These are phyloP conservation scores for Puccinia hordei DNA, from an alignment of 1,284 basidiomycete genomes.

Conservation along the genomic window DNA sequence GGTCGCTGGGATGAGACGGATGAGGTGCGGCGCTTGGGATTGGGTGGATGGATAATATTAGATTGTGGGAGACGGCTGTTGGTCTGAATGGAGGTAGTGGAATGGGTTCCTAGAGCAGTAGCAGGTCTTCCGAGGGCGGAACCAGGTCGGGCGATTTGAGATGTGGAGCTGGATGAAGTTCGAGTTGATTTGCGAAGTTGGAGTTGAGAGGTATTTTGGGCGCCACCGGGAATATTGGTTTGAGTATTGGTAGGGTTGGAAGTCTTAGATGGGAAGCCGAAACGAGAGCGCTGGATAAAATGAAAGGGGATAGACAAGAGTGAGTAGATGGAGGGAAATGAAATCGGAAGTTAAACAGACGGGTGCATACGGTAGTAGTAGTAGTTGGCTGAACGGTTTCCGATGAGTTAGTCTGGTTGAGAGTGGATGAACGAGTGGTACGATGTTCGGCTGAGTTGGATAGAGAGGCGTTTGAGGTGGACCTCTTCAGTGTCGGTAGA, in stretches of 20 bases:
- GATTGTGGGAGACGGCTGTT: constrained; percentile 6
- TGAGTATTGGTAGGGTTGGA: not conserved
- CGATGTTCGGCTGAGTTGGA: not conserved
- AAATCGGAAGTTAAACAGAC: not conserved
- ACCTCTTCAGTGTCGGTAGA: constrained; percentile 1
- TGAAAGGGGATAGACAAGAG: not conserved
- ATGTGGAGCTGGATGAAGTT: not conserved
- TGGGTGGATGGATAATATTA: not conserved
- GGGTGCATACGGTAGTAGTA: not conserved
- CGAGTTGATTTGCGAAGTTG: constrained; percentile 8
- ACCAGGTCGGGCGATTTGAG: not conserved
- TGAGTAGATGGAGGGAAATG: not conserved
- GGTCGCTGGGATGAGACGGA: constrained; percentile 29
- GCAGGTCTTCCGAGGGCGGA: constrained; percentile 15
- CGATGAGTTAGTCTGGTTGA: not conserved
- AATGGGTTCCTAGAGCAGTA: constrained; percentile 27
- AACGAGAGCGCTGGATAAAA: constrained; percentile 16
- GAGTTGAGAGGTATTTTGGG: not conserved
- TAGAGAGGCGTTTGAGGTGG: not conserved
- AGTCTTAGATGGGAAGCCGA: constrained; percentile 3
- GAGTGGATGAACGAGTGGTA: not conserved
- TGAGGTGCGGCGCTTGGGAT: constrained; percentile 26
- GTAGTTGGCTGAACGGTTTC: not conserved
- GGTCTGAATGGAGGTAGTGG: not conserved
- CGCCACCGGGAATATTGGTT: not conserved